Evolutionary conservation across 306 rosid species (phyloP).

Genomic region (Psophocarpus tetragonolobus): DNA sequence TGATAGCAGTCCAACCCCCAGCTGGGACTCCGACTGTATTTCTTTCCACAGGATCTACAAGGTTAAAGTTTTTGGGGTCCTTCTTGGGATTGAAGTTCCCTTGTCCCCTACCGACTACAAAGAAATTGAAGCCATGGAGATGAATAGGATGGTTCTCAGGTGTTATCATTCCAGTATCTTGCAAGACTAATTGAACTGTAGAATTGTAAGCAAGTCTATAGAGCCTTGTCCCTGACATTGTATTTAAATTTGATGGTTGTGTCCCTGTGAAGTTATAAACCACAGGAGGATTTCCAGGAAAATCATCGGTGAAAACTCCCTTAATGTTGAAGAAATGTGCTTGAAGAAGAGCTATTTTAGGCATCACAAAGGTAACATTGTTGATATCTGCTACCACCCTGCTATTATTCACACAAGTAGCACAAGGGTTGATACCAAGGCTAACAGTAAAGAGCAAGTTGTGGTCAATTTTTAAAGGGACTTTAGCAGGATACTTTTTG

Average conservation of each 20-base stretch:
- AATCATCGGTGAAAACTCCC: constrained; percentile 83
- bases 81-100: constrained; percentile 63
- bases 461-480: constrained; percentile 69
- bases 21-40: constrained; percentile 78
- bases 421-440: constrained; percentile 70
- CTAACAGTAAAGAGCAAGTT: constrained; percentile 72
- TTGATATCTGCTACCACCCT: constrained; percentile 72
- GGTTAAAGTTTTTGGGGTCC: constrained; percentile 64
- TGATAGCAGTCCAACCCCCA: constrained; percentile 82
- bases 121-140: constrained; percentile 87
- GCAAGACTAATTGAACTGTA: constrained; percentile 73
- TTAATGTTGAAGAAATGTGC: constrained; percentile 78
- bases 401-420: constrained; percentile 53
- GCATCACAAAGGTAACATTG: constrained; percentile 80
- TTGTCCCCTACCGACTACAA: constrained; percentile 69
- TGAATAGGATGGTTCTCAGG: constrained; percentile 90
- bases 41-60: constrained; percentile 84
- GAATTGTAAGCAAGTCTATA: constrained; percentile 76
- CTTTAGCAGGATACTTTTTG: constrained; percentile 56
- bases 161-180: constrained; percentile 81
- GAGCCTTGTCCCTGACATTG: constrained; percentile 64
- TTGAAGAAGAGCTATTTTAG: constrained; percentile 67
- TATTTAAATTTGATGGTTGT: constrained; percentile 56
- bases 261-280: constrained; percentile 61
- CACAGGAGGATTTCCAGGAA: constrained; percentile 62